A percentile compares a stretch with the other conserved stretches of the same genome.
Conservation (phyloP, 1,139 yeast species). For the Petasospora fabianii region DNA sequence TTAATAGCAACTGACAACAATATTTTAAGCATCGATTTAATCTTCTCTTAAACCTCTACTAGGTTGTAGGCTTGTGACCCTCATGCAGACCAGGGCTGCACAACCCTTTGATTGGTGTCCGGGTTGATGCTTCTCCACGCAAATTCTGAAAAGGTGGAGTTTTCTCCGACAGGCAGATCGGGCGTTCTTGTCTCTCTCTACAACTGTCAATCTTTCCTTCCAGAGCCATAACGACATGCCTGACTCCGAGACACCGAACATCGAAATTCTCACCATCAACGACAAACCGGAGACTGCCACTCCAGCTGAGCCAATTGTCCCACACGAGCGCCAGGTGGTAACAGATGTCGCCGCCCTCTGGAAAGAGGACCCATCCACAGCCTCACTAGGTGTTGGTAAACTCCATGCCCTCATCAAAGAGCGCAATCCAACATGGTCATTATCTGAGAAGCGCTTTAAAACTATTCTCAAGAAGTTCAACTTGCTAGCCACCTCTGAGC, state of each 20-base stretch:
- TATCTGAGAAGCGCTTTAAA: conserved; percentile 58
- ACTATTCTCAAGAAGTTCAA: conserved; percentile 53
- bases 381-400: conserved; percentile 52
- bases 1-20: too few species aligned
- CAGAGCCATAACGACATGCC: too few species aligned
- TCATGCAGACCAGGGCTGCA: too few species aligned
- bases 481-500: conserved; percentile 34
- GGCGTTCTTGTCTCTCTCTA: too few species aligned
- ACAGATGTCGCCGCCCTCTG: conserved; percentile 60
- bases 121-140: too few species aligned
- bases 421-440: conserved; percentile 56
- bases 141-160: too few species aligned
- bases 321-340: conserved; percentile 63
- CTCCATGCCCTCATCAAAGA: conserved; percentile 49
- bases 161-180: too few species aligned
- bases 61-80: too few species aligned
- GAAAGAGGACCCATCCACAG: conserved; percentile 65
- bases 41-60: too few species aligned
- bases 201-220: too few species aligned
- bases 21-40: too few species aligned
- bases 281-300: conserved; percentile 27
- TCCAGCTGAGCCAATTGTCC: conserved; percentile 38
- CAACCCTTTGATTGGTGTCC: too few species aligned
- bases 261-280: conserved; percentile 31
- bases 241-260: conserved; percentile 17